Evolutionary conservation across 208 protist species (phyloP).

Genomic region (Leishmania guyanensis): DNA sequence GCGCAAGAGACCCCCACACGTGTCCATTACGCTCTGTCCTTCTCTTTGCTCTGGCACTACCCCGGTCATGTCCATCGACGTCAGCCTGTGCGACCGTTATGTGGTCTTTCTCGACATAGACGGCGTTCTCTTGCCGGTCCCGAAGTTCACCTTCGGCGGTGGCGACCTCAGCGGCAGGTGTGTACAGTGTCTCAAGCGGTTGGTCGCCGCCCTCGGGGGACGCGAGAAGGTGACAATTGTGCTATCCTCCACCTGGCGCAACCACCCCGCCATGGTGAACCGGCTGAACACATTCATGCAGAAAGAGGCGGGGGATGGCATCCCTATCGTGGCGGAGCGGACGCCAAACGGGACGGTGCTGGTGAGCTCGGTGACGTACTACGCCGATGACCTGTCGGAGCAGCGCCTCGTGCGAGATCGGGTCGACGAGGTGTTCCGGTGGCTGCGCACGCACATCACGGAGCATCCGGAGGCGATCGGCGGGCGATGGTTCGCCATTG

Average conservation of each 20-base stretch:
- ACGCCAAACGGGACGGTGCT: constrained; percentile 77
- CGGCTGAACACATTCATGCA: constrained; percentile 67
- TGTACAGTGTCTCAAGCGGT: constrained; percentile 43
- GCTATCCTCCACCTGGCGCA: constrained; percentile 86
- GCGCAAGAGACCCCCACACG: neutral
- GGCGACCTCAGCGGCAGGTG: constrained; percentile 65
- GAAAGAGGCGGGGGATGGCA: constrained; percentile 29
- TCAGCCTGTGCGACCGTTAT: constrained; percentile 45
- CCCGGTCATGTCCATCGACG: constrained; percentile 25
- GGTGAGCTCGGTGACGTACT: constrained; percentile 76
- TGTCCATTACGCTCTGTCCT: neutral
- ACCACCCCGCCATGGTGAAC: constrained; percentile 67
- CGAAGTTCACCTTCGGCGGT: constrained; percentile 82
- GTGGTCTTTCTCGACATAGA: constrained; percentile 89
- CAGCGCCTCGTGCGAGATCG: constrained; percentile 84
- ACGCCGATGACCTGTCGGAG: constrained; percentile 74
- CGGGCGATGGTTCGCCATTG: constrained; percentile 85
- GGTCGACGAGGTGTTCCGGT: constrained; percentile 79
- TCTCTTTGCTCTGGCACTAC: neutral
- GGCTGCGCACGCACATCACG: constrained; percentile 73
- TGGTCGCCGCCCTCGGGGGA: constrained; percentile 54
- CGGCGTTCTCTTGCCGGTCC: constrained; percentile 82
- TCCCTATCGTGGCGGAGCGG: constrained; percentile 56
- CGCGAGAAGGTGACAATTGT: constrained; percentile 72
- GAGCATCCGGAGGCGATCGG: constrained; percentile 76